A percentile compares a stretch with the other conserved stretches of the same genome.
Conservation (phyloP, 352 stramenopile genomes). For the Peronospora destructor region DNA sequence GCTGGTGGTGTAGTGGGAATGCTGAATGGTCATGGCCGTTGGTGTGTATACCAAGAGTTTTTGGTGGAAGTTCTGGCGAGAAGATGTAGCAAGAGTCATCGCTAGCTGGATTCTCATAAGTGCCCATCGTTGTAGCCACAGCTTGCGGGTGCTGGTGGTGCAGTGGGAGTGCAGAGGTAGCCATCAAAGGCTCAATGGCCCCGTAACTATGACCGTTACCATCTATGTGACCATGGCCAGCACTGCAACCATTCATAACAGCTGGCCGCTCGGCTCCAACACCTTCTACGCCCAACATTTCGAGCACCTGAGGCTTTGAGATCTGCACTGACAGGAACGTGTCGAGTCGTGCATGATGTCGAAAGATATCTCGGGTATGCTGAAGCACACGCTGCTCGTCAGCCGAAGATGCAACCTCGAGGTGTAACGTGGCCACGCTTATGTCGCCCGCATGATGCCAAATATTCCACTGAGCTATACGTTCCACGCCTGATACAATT, state of each 20-base stretch:
- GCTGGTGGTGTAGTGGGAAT: constrained; percentile 18
- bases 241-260: constrained; percentile 16
- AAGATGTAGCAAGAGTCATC: constrained; percentile 31
- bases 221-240: constrained; percentile 16
- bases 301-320: constrained; percentile 33
- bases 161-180: constrained; percentile 12
- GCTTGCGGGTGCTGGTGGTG: constrained; percentile 18
- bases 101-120: constrained; percentile 55
- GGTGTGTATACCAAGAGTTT: constrained; percentile 6
- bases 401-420: constrained; percentile 40
- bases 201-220: constrained; percentile 23
- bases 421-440: constrained; percentile 50
- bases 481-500: constrained; percentile 35
- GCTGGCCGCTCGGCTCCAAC: constrained; percentile 6
- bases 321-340: constrained; percentile 62
- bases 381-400: constrained; percentile 53
- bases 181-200: constrained; percentile 1
- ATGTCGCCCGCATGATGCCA: constrained; percentile 66
- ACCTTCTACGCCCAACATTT: constrained; percentile 3
- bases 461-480: constrained; percentile 61
- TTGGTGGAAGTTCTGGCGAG: constrained; percentile 10
- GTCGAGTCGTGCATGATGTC: constrained; percentile 32
- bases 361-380: constrained; percentile 43
- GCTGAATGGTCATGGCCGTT: constrained; percentile 6
- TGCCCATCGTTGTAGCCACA: constrained; percentile 39